A percentile compares a stretch with the other conserved stretches of the same genome.
Evolutionary conservation across 176 grass and related monocot species (phyloP).

Genomic region (Panicum miliaceum): DNA sequence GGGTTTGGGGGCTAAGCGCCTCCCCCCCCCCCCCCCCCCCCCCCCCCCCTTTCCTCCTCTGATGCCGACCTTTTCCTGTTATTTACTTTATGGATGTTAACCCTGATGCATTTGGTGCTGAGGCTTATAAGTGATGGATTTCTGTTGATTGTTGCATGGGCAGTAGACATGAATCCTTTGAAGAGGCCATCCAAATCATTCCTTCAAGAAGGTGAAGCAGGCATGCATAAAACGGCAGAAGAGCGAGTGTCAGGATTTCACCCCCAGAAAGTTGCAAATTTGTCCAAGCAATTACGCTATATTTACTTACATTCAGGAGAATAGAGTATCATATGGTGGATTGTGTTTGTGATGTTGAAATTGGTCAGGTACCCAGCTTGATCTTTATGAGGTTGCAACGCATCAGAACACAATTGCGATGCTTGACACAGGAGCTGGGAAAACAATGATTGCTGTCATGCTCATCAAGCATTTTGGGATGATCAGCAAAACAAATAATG

Average conservation of each 20-base stretch:
- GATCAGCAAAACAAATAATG: conserved; percentile 47
- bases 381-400: conserved; percentile 73
- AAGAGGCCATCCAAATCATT: conserved; percentile 42
- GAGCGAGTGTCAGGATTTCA: conserved; percentile 34
- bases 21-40: no score
- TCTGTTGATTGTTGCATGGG: conserved; percentile 10
- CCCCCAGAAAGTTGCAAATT: conserved; percentile 49
- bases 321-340: neutral
- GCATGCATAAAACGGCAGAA: conserved; percentile 35
- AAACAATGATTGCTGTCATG: conserved; percentile 94
- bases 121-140: neutral
- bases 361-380: conserved; percentile 71
- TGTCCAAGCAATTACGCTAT: neutral
- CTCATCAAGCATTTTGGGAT: conserved; percentile 67
- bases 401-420: conserved; percentile 76
- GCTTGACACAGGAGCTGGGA: conserved; percentile 83
- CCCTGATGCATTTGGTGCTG: neutral
- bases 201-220: conserved; percentile 26
- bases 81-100: neutral
- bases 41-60: no score
- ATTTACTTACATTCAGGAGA: conserved; percentile 2
- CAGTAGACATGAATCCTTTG: conserved; percentile 41
- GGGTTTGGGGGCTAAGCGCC: conserved; percentile 8
- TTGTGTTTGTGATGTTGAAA: conserved; percentile 14
- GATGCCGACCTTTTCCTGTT: neutral